Evolutionary conservation across 345 rosid genomes (phyloP).

Genomic region (Linum trigynum): DNA sequence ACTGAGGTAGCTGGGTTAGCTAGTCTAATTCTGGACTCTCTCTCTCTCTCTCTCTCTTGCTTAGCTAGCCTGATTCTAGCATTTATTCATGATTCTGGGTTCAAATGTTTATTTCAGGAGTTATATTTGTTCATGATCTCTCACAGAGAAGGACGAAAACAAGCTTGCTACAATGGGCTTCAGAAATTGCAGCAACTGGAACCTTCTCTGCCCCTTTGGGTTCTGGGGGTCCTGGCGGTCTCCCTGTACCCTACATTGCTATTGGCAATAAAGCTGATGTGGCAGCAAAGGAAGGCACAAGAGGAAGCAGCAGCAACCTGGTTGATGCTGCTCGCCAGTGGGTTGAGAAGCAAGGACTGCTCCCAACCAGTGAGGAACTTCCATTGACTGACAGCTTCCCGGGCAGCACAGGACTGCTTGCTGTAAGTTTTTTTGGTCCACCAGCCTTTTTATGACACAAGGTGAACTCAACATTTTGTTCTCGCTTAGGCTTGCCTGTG

Average conservation of each 20-base stretch:
- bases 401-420: slow-evolving; percentile 65
- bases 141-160: slow-evolving; percentile 95
- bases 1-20: too few relatives aligned
- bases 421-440: slow-evolving; percentile 34
- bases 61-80: slow-evolving; percentile 3
- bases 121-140: slow-evolving; percentile 93
- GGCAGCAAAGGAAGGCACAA: slow-evolving; percentile 81
- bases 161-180: slow-evolving; percentile 93
- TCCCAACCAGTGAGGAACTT: slow-evolving; percentile 84
- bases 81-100: slow-evolving; percentile 5
- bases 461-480: too few relatives aligned
- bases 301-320: slow-evolving; percentile 96
- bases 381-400: slow-evolving; percentile 95
- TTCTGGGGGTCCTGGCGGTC: slow-evolving; percentile 94
- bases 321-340: slow-evolving; percentile 98
- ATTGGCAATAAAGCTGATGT: slow-evolving; percentile 96
- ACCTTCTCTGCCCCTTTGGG: slow-evolving; percentile 89
- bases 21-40: too few relatives aligned
- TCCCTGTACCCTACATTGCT: slow-evolving; percentile 89
- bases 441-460: too few relatives aligned
- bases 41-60: not conserved
- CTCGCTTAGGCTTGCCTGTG: too few relatives aligned
- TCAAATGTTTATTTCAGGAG: slow-evolving; percentile 43
- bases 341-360: slow-evolving; percentile 99
- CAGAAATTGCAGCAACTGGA: slow-evolving; percentile 77